These are phyloP conservation scores for Hymenoscyphus fructigenus DNA, from an alignment of 2,329 filamentous ascomycete species.

Conservation along the genomic window DNA sequence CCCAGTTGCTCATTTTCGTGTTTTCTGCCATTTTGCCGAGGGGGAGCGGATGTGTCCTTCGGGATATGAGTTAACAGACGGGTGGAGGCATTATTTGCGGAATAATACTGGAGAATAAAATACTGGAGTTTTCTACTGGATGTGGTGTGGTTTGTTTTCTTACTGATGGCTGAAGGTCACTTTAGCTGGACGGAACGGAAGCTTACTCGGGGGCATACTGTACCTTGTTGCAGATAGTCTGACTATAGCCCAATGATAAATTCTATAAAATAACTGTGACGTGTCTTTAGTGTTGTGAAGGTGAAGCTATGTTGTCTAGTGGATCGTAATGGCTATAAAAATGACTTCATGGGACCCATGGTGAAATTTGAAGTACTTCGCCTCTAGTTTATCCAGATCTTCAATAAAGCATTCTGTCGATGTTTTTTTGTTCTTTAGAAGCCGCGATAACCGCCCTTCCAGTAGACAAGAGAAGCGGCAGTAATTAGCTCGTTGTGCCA, in stretches of 20 bases:
- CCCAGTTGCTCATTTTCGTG: slow-evolving; percentile 2
- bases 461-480: no score
- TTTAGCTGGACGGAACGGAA: neutral
- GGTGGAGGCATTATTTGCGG: neutral
- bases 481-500: no score
- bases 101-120: neutral
- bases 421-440: no score
- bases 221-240: slow-evolving; percentile 1
- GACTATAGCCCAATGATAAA: slow-evolving; percentile 1
- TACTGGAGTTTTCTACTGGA: neutral
- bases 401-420: no score
- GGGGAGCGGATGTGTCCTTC: neutral
- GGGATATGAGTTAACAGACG: neutral
- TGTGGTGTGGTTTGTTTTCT: slow-evolving; percentile 1
- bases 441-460: no score
- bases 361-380: neutral
- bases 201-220: neutral
- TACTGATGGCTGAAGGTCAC: neutral
- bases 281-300: neutral
- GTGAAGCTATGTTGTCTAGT: neutral
- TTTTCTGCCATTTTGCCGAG: neutral
- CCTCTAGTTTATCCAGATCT: neutral
- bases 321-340: no score
- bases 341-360: neutral
- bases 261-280: neutral